Evolutionary conservation across 345 rosid species (phyloP), one percentile per base, ranked within the genome.

Genomic region (Melastoma malabathricum): DNA sequence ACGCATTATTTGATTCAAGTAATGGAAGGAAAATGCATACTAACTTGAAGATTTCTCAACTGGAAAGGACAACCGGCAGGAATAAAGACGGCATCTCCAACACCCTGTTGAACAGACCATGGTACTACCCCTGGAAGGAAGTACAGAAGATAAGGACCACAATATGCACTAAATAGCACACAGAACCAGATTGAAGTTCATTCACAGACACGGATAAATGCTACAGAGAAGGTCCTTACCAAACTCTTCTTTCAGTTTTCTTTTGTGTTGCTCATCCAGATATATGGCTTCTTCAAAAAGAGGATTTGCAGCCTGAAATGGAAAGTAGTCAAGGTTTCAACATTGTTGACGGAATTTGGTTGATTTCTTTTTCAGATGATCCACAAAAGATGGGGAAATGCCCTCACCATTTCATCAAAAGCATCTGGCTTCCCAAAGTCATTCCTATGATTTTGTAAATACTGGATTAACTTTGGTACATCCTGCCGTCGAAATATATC

Each of bases 51-150:
- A 67, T 82, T 82, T 64, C 76, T 83, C 64, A 69, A 57, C 66
- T 92, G 98, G 65, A 77, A 92, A 41, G 94, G 97, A 68, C 97
- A 87, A 50, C 98, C 95, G 60, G 98, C 88, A 23, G 98, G 98
- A 48, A 92, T 47, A 70, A 92, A 92, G 48, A 92, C 68, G 49
- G 98, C 95, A 65, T 92, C 67, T 63, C 98, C 97, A 48, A 66
- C 62, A 73, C 56, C 63, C 60, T 92, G 98, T 48, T 82, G 79
- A 70, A 82, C 75, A 16, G 95, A 74, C 94, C 95, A 92, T 44
- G 95, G 97, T 76, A 82, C 97, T 41, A 92, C 79, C 62, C 97
- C 98, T 92, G 74, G 59, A 51, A 67, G n/a, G 13, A 18, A 45
- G 54, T 50, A 47, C 22, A 47, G 59, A 51, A 17, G 1, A 18